A percentile compares a stretch with the other conserved stretches of the same genome.
Conservation (phyloP, 2,329 filamentous ascomycete genomes). For the Pseudogymnoascus sp. region DNA sequence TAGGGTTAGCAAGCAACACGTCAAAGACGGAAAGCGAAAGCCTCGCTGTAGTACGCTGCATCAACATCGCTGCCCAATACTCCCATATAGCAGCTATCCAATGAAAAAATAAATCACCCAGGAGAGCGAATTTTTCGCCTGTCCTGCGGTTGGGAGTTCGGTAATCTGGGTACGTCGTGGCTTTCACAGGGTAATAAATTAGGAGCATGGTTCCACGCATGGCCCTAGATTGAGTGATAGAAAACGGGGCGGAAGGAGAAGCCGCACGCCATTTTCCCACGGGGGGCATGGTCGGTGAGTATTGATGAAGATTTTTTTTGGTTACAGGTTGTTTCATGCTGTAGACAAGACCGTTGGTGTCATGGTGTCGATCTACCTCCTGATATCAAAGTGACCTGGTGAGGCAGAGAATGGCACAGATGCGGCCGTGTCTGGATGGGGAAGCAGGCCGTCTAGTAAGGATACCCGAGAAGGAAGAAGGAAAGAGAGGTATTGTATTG, state of each 20-base stretch:
- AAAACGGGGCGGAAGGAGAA: constrained; percentile 7
- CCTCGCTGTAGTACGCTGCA: constrained; percentile 3
- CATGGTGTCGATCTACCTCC: background rate
- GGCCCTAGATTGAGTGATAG: constrained; percentile 1
- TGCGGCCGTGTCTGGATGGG: background rate
- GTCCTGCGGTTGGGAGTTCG: background rate
- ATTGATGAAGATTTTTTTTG: background rate
- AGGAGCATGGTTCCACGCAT: constrained; percentile 5
- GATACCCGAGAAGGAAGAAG: background rate
- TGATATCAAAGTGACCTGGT: background rate
- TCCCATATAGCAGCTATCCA: background rate
- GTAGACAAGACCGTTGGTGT: background rate
- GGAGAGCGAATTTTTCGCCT: background rate
- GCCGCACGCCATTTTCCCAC: background rate
- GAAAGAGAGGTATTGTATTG: background rate
- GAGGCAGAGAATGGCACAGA: background rate
- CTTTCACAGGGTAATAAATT: constrained; percentile 1
- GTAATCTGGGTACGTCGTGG: constrained; percentile 1
- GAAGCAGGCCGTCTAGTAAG: background rate
- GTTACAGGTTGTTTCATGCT: constrained; percentile 7
- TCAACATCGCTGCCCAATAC: constrained; percentile 3
- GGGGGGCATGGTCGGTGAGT: background rate
- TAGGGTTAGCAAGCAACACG: background rate
- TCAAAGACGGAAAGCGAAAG: background rate
- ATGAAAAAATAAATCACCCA: background rate